Conservation (phyloP, 805 yeast species). For the Candida tammaniensis region DNA sequence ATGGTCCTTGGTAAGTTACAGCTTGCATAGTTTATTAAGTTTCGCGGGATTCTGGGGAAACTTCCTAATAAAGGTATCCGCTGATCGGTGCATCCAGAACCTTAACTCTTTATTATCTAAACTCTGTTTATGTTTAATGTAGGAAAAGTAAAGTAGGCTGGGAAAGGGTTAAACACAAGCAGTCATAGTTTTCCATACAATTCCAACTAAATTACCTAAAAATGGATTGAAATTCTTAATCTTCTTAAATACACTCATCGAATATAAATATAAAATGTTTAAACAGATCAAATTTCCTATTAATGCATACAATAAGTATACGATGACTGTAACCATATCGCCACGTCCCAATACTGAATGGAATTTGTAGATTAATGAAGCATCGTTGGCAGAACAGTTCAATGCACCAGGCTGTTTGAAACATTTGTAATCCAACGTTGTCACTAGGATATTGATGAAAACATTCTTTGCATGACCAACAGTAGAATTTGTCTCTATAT, state of each 20-base stretch:
- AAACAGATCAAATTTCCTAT: conserved; percentile 20
- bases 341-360: conserved; percentile 12
- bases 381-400: conserved; percentile 7
- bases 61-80: too few relatives aligned
- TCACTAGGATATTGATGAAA: background rate
- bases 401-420: background rate
- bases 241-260: conserved; percentile 1
- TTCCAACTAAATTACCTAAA: background rate
- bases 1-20: conserved; percentile 46
- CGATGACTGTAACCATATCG: conserved; percentile 6
- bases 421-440: conserved; percentile 3
- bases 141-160: too few relatives aligned
- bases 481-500: background rate
- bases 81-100: too few relatives aligned
- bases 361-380: conserved; percentile 18
- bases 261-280: conserved; percentile 14
- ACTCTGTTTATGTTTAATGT: too few relatives aligned
- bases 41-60: too few relatives aligned
- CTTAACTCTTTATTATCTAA: too few relatives aligned
- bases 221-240: background rate
- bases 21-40: conserved; percentile 45
- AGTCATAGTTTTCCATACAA: conserved; percentile 3
- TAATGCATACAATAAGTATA: conserved; percentile 19
- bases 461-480: background rate
- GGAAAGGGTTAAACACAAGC: background rate